Conservation (phyloP, 1,139 yeast species). For the Arxiozyma bovina region DNA sequence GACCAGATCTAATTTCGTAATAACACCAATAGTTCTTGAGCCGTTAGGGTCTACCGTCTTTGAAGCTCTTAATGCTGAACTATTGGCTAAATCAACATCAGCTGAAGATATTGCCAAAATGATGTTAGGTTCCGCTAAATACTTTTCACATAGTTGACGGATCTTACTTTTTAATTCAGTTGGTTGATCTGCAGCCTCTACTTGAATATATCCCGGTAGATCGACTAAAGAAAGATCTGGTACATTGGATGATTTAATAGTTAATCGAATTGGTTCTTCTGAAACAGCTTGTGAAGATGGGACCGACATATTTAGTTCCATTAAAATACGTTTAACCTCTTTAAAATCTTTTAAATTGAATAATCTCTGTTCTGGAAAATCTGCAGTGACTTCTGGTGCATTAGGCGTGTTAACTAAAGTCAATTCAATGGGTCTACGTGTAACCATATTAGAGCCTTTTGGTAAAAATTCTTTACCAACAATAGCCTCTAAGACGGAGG, state of each 20-base stretch:
- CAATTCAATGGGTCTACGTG: constrained; percentile 88
- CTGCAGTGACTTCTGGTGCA: constrained; percentile 79
- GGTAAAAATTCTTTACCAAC: constrained; percentile 94
- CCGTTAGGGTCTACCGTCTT: constrained; percentile 89
- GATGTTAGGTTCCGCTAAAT: constrained; percentile 84
- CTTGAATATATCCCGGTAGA: constrained; percentile 94
- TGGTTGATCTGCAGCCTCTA: constrained; percentile 96
- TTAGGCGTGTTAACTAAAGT: constrained; percentile 78
- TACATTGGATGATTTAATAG: constrained; percentile 82
- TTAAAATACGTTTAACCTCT: constrained; percentile 76
- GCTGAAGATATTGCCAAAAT: constrained; percentile 95
- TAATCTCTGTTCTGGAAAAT: constrained; percentile 82
- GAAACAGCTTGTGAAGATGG: constrained; percentile 79
- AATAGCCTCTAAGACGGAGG: constrained; percentile 85
- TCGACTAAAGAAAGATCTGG: constrained; percentile 94
- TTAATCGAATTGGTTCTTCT: constrained; percentile 83
- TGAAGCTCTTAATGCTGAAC: constrained; percentile 90
- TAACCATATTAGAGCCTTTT: constrained; percentile 92
- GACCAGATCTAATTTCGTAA: constrained; percentile 87
- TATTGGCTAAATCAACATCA: constrained; percentile 94
- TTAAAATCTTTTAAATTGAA: constrained; percentile 76
- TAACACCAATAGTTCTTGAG: constrained; percentile 90
- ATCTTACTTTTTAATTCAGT: constrained; percentile 70
- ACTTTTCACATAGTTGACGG: constrained; percentile 69
- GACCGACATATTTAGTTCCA: constrained; percentile 87